Percentiles rank a stretch among this genome's conserved stretches.
These are phyloP conservation scores for Podospora comata DNA, from an alignment of 495 filamentous ascomycete genomes.

Conservation along the genomic window DNA sequence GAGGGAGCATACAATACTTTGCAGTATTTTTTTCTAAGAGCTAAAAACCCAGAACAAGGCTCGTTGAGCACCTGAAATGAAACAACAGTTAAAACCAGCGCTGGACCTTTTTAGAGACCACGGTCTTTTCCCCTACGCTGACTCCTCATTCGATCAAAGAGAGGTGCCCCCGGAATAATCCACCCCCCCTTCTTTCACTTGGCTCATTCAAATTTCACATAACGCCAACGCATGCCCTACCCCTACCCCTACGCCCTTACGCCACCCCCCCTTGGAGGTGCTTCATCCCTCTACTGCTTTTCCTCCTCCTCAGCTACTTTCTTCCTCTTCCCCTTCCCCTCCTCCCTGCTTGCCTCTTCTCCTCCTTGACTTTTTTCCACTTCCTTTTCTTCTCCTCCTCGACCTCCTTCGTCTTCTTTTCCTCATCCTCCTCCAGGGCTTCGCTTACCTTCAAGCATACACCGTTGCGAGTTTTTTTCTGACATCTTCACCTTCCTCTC, in stretches of 20 bases:
- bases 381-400: not conserved
- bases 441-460: not conserved
- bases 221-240: too few species aligned
- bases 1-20: not conserved
- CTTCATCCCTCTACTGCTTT: too few species aligned
- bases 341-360: not conserved
- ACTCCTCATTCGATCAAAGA: too few species aligned
- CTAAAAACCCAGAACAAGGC: not conserved
- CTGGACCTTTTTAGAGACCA: too few species aligned
- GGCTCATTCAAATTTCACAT: too few species aligned
- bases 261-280: too few species aligned
- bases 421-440: not conserved
- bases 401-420: not conserved
- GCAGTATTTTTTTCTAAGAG: not conserved
- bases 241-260: too few species aligned
- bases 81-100: not conserved
- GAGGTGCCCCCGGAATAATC: too few species aligned
- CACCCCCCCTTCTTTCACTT: too few species aligned
- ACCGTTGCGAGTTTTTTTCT: not conserved
- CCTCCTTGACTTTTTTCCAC: too few species aligned
- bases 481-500: not conserved
- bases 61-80: not conserved
- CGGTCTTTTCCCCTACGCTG: too few species aligned
- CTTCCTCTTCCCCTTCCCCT: not conserved
- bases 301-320: not conserved